phyloP scores from a whole-genome alignment of 2,329 filamentous ascomycete species.

The Macrophomina phaseolina region DNA sequence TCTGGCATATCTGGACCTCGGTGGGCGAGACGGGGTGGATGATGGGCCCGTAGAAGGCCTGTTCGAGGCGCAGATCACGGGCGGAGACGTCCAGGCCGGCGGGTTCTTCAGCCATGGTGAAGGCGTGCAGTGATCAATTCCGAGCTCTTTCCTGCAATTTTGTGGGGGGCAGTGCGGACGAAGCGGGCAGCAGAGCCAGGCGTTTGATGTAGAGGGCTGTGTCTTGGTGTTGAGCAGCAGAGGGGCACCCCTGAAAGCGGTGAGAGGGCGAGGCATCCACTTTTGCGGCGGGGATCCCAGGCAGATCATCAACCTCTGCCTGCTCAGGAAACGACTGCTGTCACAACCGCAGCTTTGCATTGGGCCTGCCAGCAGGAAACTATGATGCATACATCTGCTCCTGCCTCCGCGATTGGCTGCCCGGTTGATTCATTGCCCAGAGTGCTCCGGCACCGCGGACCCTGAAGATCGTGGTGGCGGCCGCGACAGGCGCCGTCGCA shows the following conservation, averaged over 20 bases:
- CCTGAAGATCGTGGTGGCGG: not conserved
- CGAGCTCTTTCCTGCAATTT: slow-evolving; percentile 8
- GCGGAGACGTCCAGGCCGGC: slow-evolving; percentile 18
- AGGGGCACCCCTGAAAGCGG: slow-evolving; percentile 25
- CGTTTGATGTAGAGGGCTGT: slow-evolving; percentile 1
- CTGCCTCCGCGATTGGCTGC: not conserved
- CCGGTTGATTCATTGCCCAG: not conserved
- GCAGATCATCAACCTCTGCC: not conserved
- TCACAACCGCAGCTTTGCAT: not conserved
- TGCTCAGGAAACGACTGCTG: not conserved
- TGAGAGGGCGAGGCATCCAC: slow-evolving; percentile 18
- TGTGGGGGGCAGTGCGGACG: not conserved
- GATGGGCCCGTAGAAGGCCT: slow-evolving; percentile 27
- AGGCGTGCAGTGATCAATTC: not conserved
- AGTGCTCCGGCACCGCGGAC: not conserved
- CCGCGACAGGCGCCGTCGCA: not conserved
- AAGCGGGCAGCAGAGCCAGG: not conserved
- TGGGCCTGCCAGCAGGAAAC: not conserved
- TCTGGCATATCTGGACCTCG: slow-evolving; percentile 23
- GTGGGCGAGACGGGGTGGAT: slow-evolving; percentile 25
- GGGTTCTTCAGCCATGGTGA: slow-evolving; percentile 19
- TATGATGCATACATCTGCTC: not conserved
- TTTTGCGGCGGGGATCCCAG: slow-evolving; percentile 21
- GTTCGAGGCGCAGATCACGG: slow-evolving; percentile 25
- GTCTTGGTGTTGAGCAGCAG: slow-evolving; percentile 16